A percentile compares a stretch with the other conserved stretches of the same genome.
These are phyloP conservation scores for Russula compacta DNA, from an alignment of 768 basidiomycete species.

Conservation along the genomic window DNA sequence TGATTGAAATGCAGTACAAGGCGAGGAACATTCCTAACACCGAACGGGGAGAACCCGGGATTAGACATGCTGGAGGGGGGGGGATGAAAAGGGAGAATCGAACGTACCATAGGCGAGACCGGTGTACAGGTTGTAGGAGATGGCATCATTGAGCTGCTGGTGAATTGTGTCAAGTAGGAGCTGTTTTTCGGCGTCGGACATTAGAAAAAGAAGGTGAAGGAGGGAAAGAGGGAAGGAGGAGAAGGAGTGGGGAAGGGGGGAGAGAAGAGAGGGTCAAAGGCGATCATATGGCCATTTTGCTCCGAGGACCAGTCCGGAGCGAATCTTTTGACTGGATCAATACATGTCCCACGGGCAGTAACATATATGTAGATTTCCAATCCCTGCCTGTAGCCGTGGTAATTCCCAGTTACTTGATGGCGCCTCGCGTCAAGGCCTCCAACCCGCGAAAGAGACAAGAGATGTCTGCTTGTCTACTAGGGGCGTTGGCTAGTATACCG, in stretches of 20 bases:
- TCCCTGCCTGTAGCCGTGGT: too few species aligned
- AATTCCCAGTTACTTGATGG: too few species aligned
- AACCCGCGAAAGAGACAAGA: too few species aligned
- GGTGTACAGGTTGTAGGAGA: constrained; percentile 9
- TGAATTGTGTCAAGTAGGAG: not conserved
- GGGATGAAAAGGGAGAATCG: too few species aligned
- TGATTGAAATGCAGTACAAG: constrained; percentile 7
- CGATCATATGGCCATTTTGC: not conserved
- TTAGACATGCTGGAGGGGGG: too few species aligned
- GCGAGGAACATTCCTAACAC: constrained; percentile 10
- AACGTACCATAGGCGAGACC: constrained; percentile 13
- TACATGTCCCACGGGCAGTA: not conserved
- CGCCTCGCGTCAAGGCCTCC: too few species aligned
- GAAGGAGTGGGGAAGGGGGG: not conserved
- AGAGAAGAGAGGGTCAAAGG: not conserved
- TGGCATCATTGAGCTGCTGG: not conserved
- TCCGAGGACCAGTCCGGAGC: too few species aligned
- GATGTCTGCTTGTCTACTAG: too few species aligned
- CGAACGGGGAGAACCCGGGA: not conserved
- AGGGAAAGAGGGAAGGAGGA: not conserved
- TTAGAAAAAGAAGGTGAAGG: not conserved
- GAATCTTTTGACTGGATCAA: not conserved
- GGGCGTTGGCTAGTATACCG: too few species aligned
- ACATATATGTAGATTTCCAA: too few species aligned
- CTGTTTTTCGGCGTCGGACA: constrained; percentile 2